Evolutionary conservation across 352 stramenopile genomes (phyloP).

Genomic region (Phytophthora fragariae): DNA sequence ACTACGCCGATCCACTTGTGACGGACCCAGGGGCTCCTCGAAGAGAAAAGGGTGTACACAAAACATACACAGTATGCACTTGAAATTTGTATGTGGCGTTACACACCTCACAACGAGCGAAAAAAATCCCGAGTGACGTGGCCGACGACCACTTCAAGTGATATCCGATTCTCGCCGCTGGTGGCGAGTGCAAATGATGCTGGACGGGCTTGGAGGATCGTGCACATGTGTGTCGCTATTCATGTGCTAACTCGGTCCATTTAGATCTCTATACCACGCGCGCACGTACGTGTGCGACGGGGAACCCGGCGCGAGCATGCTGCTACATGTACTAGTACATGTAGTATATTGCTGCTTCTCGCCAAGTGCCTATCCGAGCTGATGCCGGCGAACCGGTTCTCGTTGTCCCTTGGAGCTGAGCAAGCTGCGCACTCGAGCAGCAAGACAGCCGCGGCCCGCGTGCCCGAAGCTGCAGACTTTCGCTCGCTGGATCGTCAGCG

Average conservation of each 20-base stretch:
- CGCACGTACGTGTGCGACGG: slow-evolving; percentile 20
- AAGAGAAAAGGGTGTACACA: slow-evolving; percentile 20
- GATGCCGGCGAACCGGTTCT: not conserved
- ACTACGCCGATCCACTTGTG: slow-evolving; percentile 38
- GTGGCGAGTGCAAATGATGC: not conserved
- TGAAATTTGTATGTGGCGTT: slow-evolving; percentile 27
- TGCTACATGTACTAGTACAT: no score
- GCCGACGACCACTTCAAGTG: slow-evolving; percentile 27
- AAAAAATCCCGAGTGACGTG: slow-evolving; percentile 32
- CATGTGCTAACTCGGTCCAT: not conserved
- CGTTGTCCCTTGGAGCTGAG: slow-evolving; percentile 2
- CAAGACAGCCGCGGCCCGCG: not conserved
- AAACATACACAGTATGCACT: slow-evolving; percentile 29
- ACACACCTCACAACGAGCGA: slow-evolving; percentile 20
- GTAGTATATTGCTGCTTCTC: no score
- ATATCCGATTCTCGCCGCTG: not conserved
- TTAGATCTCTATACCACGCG: slow-evolving; percentile 16
- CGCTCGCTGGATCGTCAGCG: slow-evolving; percentile 17
- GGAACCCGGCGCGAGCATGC: not conserved
- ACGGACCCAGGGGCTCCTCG: slow-evolving; percentile 21
- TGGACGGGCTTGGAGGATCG: not conserved
- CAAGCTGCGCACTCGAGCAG: slow-evolving; percentile 8
- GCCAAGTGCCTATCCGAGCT: no score
- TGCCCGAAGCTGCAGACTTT: not conserved
- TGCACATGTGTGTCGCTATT: not conserved